A percentile compares a stretch with the other conserved stretches of the same genome.
Evolutionary conservation across 768 basidiomycete genomes (phyloP).

Genomic region (Tylopilus sp.): DNA sequence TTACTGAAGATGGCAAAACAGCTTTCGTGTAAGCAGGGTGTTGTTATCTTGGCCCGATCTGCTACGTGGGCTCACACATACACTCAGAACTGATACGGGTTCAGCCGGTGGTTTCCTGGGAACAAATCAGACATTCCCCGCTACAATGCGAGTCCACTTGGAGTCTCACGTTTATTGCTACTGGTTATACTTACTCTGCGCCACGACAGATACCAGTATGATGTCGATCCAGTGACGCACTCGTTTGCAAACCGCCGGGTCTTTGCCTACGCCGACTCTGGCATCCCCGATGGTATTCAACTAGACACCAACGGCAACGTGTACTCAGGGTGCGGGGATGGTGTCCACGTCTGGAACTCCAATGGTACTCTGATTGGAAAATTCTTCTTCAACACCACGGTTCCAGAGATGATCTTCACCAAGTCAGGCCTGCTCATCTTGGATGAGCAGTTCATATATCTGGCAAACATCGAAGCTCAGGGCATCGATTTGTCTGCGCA

Average conservation of each 20-base stretch:
- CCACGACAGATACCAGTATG: conserved; percentile 56
- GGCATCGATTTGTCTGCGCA: conserved; percentile 20
- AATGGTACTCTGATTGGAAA: conserved; percentile 47
- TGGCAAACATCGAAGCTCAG: conserved; percentile 35
- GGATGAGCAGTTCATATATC: conserved; percentile 37
- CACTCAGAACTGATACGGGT: conserved; percentile 31
- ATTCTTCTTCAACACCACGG: conserved; percentile 26
- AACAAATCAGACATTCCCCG: conserved; percentile 55
- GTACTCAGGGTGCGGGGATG: conserved; percentile 67
- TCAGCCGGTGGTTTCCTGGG: conserved; percentile 42
- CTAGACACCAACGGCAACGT: conserved; percentile 65
- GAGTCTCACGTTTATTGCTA: neutral
- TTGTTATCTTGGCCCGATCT: neutral
- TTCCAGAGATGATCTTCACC: conserved; percentile 42
- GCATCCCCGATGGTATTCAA: conserved; percentile 66
- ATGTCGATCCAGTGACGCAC: conserved; percentile 55
- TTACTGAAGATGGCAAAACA: conserved; percentile 56
- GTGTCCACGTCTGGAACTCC: conserved; percentile 58
- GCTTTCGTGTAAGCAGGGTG: conserved; percentile 54
- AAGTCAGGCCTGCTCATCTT: conserved; percentile 39
- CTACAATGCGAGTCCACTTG: conserved; percentile 55
- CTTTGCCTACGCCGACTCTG: conserved; percentile 65
- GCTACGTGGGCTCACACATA: conserved; percentile 2
- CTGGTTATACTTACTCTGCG: neutral
- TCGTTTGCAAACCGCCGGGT: conserved; percentile 59